Conservation (phyloP, 208 protist species). For the Crithidia expoeki region DNA sequence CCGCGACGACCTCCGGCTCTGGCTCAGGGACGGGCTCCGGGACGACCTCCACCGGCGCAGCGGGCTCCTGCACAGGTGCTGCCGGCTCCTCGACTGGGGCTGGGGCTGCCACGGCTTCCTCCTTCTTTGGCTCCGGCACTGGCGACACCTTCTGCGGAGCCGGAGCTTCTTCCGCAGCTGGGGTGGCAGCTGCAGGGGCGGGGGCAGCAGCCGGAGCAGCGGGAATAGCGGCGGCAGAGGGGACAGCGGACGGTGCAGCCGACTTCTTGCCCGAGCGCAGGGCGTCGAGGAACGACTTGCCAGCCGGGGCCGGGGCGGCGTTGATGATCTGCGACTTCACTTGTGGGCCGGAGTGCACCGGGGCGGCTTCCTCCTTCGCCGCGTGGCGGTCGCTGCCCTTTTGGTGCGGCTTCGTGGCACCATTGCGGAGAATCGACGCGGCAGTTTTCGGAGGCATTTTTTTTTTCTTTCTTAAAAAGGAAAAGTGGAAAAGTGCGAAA, state of each 20-base stretch:
- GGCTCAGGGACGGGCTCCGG: constrained; percentile 14
- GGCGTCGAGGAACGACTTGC: constrained; percentile 73
- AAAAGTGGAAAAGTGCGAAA: constrained; percentile 9
- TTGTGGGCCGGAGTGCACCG: constrained; percentile 43
- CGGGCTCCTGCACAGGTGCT: constrained; percentile 23
- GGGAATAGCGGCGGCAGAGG: constrained; percentile 3
- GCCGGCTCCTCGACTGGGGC: background rate
- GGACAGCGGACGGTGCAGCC: constrained; percentile 14
- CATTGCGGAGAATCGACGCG: constrained; percentile 28
- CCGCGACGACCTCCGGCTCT: constrained; percentile 5
- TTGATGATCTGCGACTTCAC: constrained; percentile 71
- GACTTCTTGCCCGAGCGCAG: constrained; percentile 43
- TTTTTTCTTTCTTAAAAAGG: constrained; percentile 19
- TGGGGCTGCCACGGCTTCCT: constrained; percentile 8
- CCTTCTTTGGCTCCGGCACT: constrained; percentile 3
- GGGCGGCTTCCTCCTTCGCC: constrained; percentile 42
- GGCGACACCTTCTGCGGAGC: constrained; percentile 3
- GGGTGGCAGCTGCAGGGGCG: constrained; percentile 9
- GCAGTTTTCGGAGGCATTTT: constrained; percentile 36
- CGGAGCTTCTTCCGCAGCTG: constrained; percentile 13
- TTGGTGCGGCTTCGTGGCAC: constrained; percentile 28
- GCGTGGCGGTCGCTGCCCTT: constrained; percentile 21
- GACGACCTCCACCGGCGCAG: constrained; percentile 15
- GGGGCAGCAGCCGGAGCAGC: constrained; percentile 25
- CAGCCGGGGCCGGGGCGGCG: constrained; percentile 51